Base-by-base conservation (phyloP, 2,329 filamentous ascomycete genomes). In the Albifimbria verrucaria region DNA sequence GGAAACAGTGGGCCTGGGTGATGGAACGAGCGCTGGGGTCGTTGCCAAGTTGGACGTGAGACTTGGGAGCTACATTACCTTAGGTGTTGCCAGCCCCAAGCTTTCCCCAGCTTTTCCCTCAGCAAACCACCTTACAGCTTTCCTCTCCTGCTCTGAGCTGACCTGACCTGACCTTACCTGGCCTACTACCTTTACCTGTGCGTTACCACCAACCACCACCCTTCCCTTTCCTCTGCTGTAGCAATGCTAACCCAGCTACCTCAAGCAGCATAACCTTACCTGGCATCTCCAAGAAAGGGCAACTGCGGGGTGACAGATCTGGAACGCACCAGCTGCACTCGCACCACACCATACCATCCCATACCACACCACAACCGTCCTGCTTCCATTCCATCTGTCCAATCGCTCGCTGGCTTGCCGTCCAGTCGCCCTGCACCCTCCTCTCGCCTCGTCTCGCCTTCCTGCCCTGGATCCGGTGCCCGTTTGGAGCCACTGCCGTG, bases 241-340 rank as follows among this genome's bases (percentile, higher is more conserved):
- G 9, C 41, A 20, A 6, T 44, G 18, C 42, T 15, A 17, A 22
- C 25, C 26, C 32, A 39, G 32, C 32, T 39, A 12, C 4, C 15
- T 17, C 15, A 39, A n/a, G 32, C n/a, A n/a, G n/a, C n/a, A n/a
- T n/a, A n/a, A n/a, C n/a, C n/a, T n/a, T n/a, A n/a, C n/a, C n/a
- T n/a, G n/a, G n/a, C n/a, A n/a, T n/a, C n/a, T n/a, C n/a, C n/a
- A 39, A 39, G 12, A 39, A 39, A 49, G 41, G 46, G 26, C 39
- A 52, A 53, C 48, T 55, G 54, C 54, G 54, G 54, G 54, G 54
- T 52, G 48, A 52, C 22, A 23, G 36, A 50, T 26, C 44, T 47
- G 44, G 46, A 48, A 48, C 46, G 46, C 25, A n/a, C 46, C 48
- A 25, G 52, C 51, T 55, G 54, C 54, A 53, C 46, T 25, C 18